Evolutionary conservation across 257 asterid species (phyloP).

Genomic region (Fraxinus anomala): DNA sequence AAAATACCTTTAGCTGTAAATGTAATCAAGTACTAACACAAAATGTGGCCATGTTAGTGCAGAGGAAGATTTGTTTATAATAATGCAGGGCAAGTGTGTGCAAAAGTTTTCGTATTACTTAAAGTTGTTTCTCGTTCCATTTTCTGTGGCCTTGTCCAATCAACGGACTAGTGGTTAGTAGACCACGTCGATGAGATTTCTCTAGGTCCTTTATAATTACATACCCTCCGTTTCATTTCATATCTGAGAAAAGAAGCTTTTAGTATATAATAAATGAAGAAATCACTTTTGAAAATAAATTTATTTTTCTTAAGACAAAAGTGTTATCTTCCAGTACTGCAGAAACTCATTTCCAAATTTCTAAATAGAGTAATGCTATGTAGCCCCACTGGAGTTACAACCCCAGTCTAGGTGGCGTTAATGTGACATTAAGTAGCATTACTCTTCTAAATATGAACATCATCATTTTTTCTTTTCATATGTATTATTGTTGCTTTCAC

Average conservation of each 20-base stretch:
- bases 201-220: background rate
- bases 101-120: background rate
- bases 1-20: background rate
- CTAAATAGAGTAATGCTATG: background rate
- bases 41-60: background rate
- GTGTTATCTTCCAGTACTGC: constrained; percentile 4
- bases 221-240: background rate
- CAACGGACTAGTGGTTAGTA: background rate
- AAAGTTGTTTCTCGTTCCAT: background rate
- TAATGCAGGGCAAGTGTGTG: background rate
- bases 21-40: background rate
- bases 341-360: constrained; percentile 16
- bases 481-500: background rate
- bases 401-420: no score
- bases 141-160: constrained; percentile 14
- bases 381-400: no score
- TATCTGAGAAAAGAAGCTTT: background rate
- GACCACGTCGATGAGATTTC: background rate
- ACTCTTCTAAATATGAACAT: background rate
- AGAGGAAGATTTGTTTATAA: background rate
- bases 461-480: constrained; percentile 6
- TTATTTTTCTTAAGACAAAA: constrained; percentile 3
- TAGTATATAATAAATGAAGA: background rate
- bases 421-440: no score
- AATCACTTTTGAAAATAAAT: background rate